phyloP scores from a whole-genome alignment of 176 grass and related monocot genomes.

The Aegilops bicornis region DNA sequence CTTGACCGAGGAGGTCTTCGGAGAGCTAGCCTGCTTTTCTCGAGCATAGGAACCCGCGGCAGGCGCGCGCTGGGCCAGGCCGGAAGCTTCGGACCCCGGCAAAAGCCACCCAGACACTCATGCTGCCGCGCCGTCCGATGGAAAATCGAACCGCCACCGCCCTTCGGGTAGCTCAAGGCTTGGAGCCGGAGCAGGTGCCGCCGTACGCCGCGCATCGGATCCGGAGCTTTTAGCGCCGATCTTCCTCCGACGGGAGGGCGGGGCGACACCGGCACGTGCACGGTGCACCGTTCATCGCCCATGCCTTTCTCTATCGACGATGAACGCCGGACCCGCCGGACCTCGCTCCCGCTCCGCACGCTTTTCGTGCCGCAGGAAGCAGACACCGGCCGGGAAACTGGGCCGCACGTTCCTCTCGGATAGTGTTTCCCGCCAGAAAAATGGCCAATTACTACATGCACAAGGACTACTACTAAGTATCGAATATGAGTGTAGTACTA shows the following conservation, averaged over 20 bases:
- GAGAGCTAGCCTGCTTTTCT: too few relatives aligned
- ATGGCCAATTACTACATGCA: too few relatives aligned
- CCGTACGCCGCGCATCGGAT: neutral
- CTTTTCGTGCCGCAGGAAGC: neutral
- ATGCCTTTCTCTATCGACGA: neutral
- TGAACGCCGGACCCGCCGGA: neutral
- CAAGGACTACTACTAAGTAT: too few relatives aligned
- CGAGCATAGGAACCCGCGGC: too few relatives aligned
- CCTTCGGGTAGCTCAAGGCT: too few relatives aligned
- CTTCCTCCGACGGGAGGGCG: neutral
- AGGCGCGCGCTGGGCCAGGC: neutral
- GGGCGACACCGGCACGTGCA: conserved; percentile 31
- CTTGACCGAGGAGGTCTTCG: too few relatives aligned
- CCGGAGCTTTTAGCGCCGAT: neutral
- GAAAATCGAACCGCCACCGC: neutral
- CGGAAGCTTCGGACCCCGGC: neutral
- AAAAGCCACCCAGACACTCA: neutral
- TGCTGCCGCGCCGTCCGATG: neutral
- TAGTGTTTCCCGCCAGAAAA: neutral
- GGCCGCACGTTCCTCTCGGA: neutral
- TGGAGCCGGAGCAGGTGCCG: neutral
- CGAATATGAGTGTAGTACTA: too few relatives aligned
- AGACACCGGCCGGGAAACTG: neutral
- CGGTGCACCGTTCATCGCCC: neutral
- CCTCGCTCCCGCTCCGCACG: neutral